Percentiles rank a stretch among this genome's conserved stretches.
These are phyloP conservation scores for Heteromeles arbutifolia DNA, from an alignment of 306 rosid species.

Conservation along the genomic window DNA sequence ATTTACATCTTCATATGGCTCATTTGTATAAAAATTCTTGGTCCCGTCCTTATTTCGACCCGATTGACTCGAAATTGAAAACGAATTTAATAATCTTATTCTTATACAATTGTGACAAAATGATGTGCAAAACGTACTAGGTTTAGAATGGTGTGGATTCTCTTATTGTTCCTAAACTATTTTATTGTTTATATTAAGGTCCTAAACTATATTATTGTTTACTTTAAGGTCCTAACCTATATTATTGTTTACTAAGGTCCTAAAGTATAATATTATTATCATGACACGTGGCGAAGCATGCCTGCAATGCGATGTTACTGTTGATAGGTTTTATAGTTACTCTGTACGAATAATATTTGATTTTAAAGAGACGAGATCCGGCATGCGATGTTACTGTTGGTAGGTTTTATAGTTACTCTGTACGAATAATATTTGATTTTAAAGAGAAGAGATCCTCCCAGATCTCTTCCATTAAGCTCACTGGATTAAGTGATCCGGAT, in stretches of 20 bases:
- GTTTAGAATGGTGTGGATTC: neutral
- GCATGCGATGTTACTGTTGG: neutral
- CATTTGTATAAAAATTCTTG: no score
- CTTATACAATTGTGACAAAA: neutral
- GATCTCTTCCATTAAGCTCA: no score
- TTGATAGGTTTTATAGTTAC: neutral
- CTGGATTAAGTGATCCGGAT: accelerated
- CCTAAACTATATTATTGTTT: neutral
- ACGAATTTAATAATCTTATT: neutral
- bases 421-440: no score
- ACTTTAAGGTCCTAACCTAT: no score
- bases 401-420: neutral
- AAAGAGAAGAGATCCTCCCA: no score
- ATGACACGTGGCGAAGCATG: no score
- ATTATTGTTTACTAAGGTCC: no score
- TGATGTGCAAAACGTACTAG: neutral
- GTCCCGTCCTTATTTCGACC: no score
- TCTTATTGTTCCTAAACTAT: neutral
- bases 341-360: neutral
- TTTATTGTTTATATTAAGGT: neutral
- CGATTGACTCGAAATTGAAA: neutral
- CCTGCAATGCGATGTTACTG: neutral
- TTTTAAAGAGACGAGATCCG: no score
- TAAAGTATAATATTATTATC: neutral
- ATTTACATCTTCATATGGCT: no score